Evolutionary conservation across 2,329 filamentous ascomycete species (phyloP), one percentile per base, ranked within the genome.

Genomic region (Trichoderma atroviride): DNA sequence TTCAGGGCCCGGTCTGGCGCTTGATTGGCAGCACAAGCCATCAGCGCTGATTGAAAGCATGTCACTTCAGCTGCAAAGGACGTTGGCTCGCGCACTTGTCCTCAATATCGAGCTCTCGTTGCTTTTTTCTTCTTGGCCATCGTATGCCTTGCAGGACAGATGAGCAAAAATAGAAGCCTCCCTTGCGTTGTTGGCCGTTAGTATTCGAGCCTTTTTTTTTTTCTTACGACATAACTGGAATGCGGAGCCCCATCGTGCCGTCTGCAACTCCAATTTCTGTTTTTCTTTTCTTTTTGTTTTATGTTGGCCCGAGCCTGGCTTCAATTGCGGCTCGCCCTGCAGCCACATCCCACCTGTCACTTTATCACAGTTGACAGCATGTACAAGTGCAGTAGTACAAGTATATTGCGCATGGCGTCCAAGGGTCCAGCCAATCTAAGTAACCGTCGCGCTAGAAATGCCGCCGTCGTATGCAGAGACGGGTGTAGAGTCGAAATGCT

Each of bases 11-110:
- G 16, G 64, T 67, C 55, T 67, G 37, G 43, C 64, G 16, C 14
- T 50, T 58, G 64, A 59, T 59, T 56, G 40, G 31, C 64, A 67
- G 64, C n/a, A 67, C 55, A 67, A 22, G 40, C 40, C 13, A 52
- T 24, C 9, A 50, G 22, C 16, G 40, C 24, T 14, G 24, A 43
- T 27, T n/a, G 16, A 27, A 29, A 5, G 33, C 33, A 35, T 35
- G 50, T 40, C 33, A 37, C 50, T 43, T 64, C 50, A 64, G 61
- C 50, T 64, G 61, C 10, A 11, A 53, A 19, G 24, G 10, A n/a
- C 9, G 40, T 24, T 40, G 52, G 61, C 37, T 31, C 33, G 61
- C 43, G 50, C 61, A 43, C 2, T 22, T 63, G 43, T 9, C 16
- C 55, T 57, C 7, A 52, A 55, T 16, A 35, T 33, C 16, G 11